Evolutionary conservation across 208 protist genomes (phyloP).

Genomic region (Phytomonas francai): DNA sequence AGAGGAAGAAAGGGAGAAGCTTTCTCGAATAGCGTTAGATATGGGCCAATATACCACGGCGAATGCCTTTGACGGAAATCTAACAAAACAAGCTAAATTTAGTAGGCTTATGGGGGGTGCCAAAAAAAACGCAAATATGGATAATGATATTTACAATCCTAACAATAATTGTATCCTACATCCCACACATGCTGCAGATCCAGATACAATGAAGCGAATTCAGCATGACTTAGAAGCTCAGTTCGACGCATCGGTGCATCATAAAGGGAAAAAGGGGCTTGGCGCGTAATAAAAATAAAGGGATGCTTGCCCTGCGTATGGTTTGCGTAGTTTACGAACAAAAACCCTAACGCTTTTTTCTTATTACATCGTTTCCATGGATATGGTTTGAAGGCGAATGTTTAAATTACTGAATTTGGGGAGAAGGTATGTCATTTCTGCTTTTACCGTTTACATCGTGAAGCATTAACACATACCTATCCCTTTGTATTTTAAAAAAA

Average conservation of each 20-base stretch:
- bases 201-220: constrained; percentile 35
- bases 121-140: constrained; percentile 15
- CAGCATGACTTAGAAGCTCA: constrained; percentile 54
- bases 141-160: background rate
- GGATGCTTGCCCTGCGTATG: too few relatives aligned
- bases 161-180: constrained; percentile 9
- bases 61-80: constrained; percentile 43
- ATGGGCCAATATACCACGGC: constrained; percentile 68
- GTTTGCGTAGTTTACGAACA: too few relatives aligned
- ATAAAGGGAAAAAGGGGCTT: constrained; percentile 70
- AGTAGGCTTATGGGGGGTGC: constrained; percentile 76
- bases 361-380: too few relatives aligned
- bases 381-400: too few relatives aligned
- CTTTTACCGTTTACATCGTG: too few relatives aligned
- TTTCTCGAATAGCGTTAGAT: constrained; percentile 12
- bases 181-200: constrained; percentile 41
- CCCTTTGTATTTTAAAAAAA: too few relatives aligned
- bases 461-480: too few relatives aligned
- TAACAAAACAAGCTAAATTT: constrained; percentile 61
- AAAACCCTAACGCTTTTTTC: too few relatives aligned
- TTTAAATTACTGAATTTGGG: too few relatives aligned
- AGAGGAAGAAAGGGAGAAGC: background rate
- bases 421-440: too few relatives aligned
- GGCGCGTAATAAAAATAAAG: constrained; percentile 26
- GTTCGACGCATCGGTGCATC: constrained; percentile 46